These are phyloP conservation scores for Penicillium verrucosum DNA, from an alignment of 2,329 filamentous ascomycete genomes.

Conservation along the genomic window DNA sequence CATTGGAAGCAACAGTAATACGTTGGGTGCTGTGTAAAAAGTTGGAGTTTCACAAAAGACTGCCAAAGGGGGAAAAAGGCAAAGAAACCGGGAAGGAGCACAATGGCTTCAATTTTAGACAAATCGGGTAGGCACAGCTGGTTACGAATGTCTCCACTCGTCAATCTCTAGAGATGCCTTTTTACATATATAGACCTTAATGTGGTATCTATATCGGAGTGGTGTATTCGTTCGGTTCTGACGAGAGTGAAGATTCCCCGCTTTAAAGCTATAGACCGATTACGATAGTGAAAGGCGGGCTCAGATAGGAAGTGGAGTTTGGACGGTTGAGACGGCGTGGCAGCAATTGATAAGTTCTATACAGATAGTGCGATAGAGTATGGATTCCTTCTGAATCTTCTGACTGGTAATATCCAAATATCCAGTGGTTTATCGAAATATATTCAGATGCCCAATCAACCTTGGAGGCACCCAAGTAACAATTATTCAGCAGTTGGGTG, in stretches of 20 bases:
- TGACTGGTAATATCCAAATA: not conserved
- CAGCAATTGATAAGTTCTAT: slow-evolving; percentile 16
- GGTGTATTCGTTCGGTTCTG: not conserved
- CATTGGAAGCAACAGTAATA: not conserved
- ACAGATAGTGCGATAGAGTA: slow-evolving; percentile 12
- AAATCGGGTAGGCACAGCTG: not conserved
- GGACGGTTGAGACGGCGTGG: slow-evolving; percentile 22
- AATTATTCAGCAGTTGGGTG: not conserved
- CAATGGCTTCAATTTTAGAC: not conserved
- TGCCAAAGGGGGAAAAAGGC: no score
- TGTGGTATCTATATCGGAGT: not conserved
- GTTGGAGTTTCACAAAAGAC: not conserved
- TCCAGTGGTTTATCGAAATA: not conserved
- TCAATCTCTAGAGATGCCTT: not conserved
- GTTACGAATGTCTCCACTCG: no score
- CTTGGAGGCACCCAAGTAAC: not conserved
- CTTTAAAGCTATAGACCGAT: not conserved
- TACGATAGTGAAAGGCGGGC: not conserved
- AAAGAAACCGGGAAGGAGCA: not conserved
- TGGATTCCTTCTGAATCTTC: slow-evolving; percentile 6
- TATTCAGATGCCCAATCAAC: not conserved
- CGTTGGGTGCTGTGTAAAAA: not conserved
- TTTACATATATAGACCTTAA: slow-evolving; percentile 5
- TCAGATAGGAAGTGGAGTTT: slow-evolving; percentile 17
- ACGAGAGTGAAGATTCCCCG: not conserved